phyloP scores from a whole-genome alignment of 768 basidiomycete species.

The Russula earlei region DNA sequence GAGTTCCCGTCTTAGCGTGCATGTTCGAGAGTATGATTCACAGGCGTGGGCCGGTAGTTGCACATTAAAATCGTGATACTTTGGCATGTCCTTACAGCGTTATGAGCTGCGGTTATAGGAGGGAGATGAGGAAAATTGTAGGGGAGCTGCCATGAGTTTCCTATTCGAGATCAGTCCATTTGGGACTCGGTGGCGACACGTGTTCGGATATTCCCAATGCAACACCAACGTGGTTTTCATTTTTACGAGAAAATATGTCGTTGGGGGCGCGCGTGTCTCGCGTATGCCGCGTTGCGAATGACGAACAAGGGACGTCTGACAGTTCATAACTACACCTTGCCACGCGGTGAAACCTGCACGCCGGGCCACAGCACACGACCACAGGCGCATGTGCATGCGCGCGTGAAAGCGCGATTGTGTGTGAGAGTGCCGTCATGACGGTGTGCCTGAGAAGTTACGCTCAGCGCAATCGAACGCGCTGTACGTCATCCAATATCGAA shows the following conservation, averaged over 20 bases:
- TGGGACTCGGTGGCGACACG: background rate
- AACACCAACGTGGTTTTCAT: slow-evolving; percentile 6
- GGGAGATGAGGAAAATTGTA: background rate
- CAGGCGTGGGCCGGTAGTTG: background rate
- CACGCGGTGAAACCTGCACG: too few relatives aligned
- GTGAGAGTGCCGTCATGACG: background rate
- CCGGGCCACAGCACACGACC: background rate
- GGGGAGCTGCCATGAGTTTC: too few relatives aligned
- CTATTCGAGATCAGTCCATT: too few relatives aligned
- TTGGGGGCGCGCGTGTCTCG: background rate
- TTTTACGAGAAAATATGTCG: slow-evolving; percentile 3
- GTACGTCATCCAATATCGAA: slow-evolving; percentile 3
- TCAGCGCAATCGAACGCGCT: background rate
- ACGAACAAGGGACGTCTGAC: too few relatives aligned
- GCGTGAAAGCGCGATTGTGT: background rate
- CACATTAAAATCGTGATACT: background rate
- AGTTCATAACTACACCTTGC: too few relatives aligned
- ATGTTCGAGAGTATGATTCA: background rate
- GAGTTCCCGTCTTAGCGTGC: background rate
- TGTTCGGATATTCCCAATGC: background rate
- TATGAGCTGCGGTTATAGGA: background rate
- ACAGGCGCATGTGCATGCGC: background rate
- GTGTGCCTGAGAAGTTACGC: background rate
- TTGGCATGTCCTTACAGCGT: background rate
- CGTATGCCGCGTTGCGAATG: background rate